phyloP scores from a whole-genome alignment of 2,329 filamentous ascomycete species.

The Arthrobotrys entomopaga region DNA sequence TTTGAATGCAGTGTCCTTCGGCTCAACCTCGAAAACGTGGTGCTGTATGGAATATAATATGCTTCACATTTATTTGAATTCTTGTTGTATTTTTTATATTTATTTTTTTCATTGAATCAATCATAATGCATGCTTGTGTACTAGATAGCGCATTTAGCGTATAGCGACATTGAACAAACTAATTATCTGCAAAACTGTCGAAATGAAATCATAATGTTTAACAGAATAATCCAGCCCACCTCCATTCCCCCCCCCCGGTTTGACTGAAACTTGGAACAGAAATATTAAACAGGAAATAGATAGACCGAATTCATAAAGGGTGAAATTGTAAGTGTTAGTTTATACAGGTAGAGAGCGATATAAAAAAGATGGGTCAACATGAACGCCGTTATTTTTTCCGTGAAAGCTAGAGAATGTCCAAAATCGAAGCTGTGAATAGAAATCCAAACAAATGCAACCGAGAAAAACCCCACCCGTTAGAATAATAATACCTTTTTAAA shows the following conservation, averaged over 20 bases:
- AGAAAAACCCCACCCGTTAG: constrained; percentile 2
- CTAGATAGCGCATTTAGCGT: constrained; percentile 14
- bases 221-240: constrained; percentile 3
- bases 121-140: constrained; percentile 7
- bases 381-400: not conserved
- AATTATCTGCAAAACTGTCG: constrained; percentile 11
- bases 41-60: constrained; percentile 2
- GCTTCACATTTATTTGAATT: constrained; percentile 10
- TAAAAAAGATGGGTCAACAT: not conserved
- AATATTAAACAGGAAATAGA: not conserved
- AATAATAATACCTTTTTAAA: constrained; percentile 1
- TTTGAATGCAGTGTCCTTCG: constrained; percentile 20
- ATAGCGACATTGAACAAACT: constrained; percentile 6
- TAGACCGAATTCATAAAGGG: not conserved
- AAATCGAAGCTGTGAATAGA: not conserved
- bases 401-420: not conserved
- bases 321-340: too few relatives aligned
- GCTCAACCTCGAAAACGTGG: constrained; percentile 1
- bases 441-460: constrained; percentile 22
- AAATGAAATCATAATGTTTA: constrained; percentile 5
- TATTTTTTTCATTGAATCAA: constrained; percentile 24
- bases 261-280: not conserved
- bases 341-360: not conserved
- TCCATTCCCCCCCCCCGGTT: too few relatives aligned
- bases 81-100: constrained; percentile 20